Percentiles rank a stretch among this genome's conserved stretches.
phyloP scores from a whole-genome alignment of 495 filamentous ascomycete genomes.

The Trichodelitschia bisporula region DNA sequence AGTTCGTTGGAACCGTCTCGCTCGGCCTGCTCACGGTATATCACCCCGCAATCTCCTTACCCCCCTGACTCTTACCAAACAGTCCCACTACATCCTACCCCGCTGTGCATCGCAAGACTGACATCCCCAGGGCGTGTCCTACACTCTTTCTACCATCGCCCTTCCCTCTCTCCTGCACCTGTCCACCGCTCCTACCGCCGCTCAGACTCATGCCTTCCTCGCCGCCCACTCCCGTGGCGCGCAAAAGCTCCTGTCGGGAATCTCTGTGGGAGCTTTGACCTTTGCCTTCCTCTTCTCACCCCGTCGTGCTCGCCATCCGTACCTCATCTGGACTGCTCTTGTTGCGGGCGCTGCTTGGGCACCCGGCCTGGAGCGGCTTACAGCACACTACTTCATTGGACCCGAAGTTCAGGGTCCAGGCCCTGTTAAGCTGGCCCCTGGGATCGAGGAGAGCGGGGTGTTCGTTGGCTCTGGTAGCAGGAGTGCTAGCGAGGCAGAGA shows the following conservation, averaged over 20 bases:
- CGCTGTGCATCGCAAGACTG: no score
- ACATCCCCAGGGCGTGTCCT: constrained; percentile 49
- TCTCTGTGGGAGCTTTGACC: constrained; percentile 37
- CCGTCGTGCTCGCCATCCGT: constrained; percentile 47
- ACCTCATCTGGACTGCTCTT: constrained; percentile 53
- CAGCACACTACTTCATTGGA: constrained; percentile 15
- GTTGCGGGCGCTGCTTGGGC: constrained; percentile 27
- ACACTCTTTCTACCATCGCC: constrained; percentile 45
- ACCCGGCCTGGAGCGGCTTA: constrained; percentile 29
- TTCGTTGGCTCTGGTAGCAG: constrained; percentile 16
- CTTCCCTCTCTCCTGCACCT: constrained; percentile 56
- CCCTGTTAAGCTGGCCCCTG: constrained; percentile 7
- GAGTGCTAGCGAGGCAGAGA: constrained; percentile 2
- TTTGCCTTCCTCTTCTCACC: constrained; percentile 55
- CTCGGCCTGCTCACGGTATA: constrained; percentile 69
- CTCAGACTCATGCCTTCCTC: constrained; percentile 37
- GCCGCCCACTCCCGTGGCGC: constrained; percentile 31
- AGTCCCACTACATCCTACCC: constrained; percentile 3
- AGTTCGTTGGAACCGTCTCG: constrained; percentile 75
- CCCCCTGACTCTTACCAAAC: constrained; percentile 5
- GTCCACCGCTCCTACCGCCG: constrained; percentile 40
- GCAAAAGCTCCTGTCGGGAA: constrained; percentile 29
- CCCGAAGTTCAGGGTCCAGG: constrained; percentile 7
- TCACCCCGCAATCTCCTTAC: constrained; percentile 6
- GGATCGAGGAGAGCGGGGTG: constrained; percentile 9